Percentiles rank a stretch among this genome's conserved stretches.
Conservation (phyloP, 2,329 filamentous ascomycete species). For the Dactylellina parvicollis region DNA sequence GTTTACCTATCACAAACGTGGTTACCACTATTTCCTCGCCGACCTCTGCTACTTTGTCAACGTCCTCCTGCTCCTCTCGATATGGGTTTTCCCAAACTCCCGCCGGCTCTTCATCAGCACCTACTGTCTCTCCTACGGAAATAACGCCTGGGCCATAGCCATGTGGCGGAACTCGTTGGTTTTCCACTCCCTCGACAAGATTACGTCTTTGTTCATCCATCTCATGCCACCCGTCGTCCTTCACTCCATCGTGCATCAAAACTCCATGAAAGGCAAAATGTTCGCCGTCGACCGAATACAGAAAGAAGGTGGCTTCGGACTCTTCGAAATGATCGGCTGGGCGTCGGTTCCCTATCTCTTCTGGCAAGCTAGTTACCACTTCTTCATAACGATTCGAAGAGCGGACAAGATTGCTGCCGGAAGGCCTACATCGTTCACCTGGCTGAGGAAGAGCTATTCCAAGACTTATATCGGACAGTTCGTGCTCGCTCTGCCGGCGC, state of each 20-base stretch:
- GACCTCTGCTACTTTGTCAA: conserved; percentile 99
- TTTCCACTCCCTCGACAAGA: conserved; percentile 98
- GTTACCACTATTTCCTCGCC: conserved; percentile 90
- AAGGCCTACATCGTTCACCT: conserved; percentile 95
- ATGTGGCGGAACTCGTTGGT: conserved; percentile 99
- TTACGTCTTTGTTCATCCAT: conserved; percentile 97
- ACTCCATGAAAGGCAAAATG: conserved; percentile 60
- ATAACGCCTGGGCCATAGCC: conserved; percentile 96
- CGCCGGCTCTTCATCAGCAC: conserved; percentile 91
- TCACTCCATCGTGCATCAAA: conserved; percentile 89
- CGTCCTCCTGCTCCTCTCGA: conserved; percentile 78
- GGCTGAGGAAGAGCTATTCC: conserved; percentile 90
- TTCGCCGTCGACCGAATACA: conserved; percentile 82
- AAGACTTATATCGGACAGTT: conserved; percentile 88
- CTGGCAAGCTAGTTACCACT: conserved; percentile 93
- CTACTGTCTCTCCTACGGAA: conserved; percentile 92
- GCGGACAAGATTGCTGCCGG: conserved; percentile 95
- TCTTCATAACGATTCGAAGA: conserved; percentile 94
- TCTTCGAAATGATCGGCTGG: conserved; percentile 83
- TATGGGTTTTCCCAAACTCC: conserved; percentile 90
- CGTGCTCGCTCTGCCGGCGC: conserved; percentile 78
- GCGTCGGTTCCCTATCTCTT: conserved; percentile 89
- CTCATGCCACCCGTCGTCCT: conserved; percentile 97
- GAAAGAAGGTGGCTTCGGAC: conserved; percentile 63
- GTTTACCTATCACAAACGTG: conserved; percentile 88